Evolutionary conservation across 1,284 basidiomycete genomes (phyloP).

Genomic region (Cutaneotrichosporon sp.): DNA sequence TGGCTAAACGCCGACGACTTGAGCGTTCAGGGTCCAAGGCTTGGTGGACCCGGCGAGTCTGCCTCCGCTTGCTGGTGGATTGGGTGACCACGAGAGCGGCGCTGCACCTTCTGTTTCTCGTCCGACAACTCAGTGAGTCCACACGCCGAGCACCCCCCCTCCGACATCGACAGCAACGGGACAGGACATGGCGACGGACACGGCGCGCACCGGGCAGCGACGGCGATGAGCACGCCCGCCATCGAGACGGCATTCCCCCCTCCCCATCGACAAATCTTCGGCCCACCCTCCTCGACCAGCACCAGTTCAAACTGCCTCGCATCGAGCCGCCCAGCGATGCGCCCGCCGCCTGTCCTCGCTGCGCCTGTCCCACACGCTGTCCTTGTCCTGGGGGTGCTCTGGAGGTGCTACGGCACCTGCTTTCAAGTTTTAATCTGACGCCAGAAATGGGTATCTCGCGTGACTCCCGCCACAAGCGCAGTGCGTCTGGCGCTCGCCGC

Average conservation of each 20-base stretch:
- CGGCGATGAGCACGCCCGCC: not conserved
- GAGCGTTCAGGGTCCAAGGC: not conserved
- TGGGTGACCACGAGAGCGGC: not conserved
- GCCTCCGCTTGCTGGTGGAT: not conserved
- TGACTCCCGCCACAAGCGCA: conserved; percentile 92
- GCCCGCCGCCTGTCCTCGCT: not conserved
- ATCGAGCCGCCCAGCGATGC: too few species aligned
- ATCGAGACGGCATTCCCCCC: not conserved
- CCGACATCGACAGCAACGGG: conserved; percentile 1
- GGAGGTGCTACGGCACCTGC: too few species aligned
- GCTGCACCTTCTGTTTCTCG: conserved; percentile 3
- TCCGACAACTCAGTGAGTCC: conserved; percentile 9
- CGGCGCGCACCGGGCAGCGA: not conserved
- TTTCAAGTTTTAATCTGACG: not conserved
- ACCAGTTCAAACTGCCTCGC: too few species aligned
- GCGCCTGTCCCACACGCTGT: not conserved
- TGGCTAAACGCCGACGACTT: not conserved
- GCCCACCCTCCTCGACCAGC: not conserved
- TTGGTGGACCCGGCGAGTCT: not conserved
- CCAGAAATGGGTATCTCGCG: conserved; percentile 65
- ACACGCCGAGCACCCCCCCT: not conserved
- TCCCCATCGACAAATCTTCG: conserved; percentile 4
- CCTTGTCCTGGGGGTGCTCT: not conserved
- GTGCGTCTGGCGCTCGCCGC: conserved; percentile 86
- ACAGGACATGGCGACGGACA: not conserved